These are phyloP conservation scores for Fomitopsis pulvina DNA, from an alignment of 768 basidiomycete genomes.

Conservation along the genomic window DNA sequence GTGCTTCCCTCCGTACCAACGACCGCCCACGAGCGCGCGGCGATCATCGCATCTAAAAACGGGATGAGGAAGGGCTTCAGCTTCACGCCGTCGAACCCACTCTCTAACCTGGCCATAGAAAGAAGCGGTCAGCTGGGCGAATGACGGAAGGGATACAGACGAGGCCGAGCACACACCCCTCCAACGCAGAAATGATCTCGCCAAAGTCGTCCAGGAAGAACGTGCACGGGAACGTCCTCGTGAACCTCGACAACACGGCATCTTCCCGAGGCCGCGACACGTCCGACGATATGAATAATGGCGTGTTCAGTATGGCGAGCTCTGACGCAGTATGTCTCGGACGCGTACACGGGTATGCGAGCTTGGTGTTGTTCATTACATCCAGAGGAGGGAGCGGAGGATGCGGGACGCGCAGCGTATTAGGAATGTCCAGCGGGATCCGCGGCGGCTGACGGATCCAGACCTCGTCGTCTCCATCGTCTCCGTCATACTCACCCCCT, in stretches of 20 bases:
- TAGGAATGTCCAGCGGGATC: slow-evolving; percentile 16
- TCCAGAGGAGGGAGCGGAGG: slow-evolving; percentile 20
- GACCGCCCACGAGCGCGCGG: slow-evolving; percentile 47
- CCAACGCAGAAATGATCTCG: too few relatives aligned
- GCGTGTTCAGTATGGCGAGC: slow-evolving; percentile 42
- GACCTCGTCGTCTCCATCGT: slow-evolving; percentile 2
- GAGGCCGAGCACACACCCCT: too few relatives aligned
- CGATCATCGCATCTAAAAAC: slow-evolving; percentile 67
- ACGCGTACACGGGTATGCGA: slow-evolving; percentile 33
- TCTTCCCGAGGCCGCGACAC: slow-evolving; percentile 32
- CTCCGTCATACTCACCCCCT: neutral
- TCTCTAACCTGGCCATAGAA: too few relatives aligned
- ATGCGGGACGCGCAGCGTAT: slow-evolving; percentile 19
- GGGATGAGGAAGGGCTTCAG: slow-evolving; percentile 47
- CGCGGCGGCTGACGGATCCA: slow-evolving; percentile 7
- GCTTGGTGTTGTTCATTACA: neutral
- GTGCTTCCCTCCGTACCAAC: slow-evolving; percentile 73
- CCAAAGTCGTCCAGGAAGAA: slow-evolving; percentile 52
- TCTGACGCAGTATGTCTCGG: slow-evolving; percentile 38
- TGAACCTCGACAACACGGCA: slow-evolving; percentile 38
- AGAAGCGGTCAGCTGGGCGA: too few relatives aligned
- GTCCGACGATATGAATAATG: slow-evolving; percentile 66
- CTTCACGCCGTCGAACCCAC: slow-evolving; percentile 40
- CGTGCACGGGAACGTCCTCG: slow-evolving; percentile 54
- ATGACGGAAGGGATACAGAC: too few relatives aligned